A percentile compares a stretch with the other conserved stretches of the same genome.
Evolutionary conservation across 129 eudicot genomes (phyloP).

Genomic region (Ambrosia trifida): DNA sequence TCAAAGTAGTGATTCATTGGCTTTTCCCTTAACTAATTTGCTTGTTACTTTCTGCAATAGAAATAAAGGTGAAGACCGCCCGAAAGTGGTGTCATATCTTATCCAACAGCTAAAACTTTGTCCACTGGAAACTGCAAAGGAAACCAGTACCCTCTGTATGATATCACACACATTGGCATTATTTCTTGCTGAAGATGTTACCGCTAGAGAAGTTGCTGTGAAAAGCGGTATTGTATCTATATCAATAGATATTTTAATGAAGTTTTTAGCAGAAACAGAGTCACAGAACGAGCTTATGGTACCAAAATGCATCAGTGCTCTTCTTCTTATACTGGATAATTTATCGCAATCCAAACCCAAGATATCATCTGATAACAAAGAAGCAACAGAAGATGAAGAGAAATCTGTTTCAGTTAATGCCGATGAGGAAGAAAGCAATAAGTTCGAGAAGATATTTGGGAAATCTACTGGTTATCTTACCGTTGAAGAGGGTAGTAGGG

Average conservation of each 20-base stretch:
- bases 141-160: conserved; percentile 62
- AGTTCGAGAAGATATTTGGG: conserved; percentile 71
- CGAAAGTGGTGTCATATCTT: conserved; percentile 66
- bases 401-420: conserved; percentile 32
- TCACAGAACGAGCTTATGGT: conserved; percentile 45
- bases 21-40: conserved; percentile 79
- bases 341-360: conserved; percentile 74
- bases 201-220: conserved; percentile 70
- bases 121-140: conserved; percentile 63
- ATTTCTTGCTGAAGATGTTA: conserved; percentile 83
- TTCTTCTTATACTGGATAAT: conserved; percentile 86
- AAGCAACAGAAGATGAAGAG: conserved; percentile 47
- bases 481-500: conserved; percentile 75
- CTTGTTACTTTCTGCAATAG: conserved; percentile 81
- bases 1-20: conserved; percentile 73
- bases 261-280: conserved; percentile 46
- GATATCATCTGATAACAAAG: conserved; percentile 52
- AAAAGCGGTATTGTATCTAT: conserved; percentile 57
- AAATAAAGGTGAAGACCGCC: conserved; percentile 94
- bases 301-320: conserved; percentile 78
- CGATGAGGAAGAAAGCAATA: conserved; percentile 41
- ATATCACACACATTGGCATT: conserved; percentile 78
- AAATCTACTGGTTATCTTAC: conserved; percentile 84
- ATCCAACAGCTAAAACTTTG: conserved; percentile 78
- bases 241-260: conserved; percentile 62